Evolutionary conservation across 2,329 filamentous ascomycete genomes (phyloP), one percentile per base, ranked within the genome.

Genomic region (Colletotrichum costaricense): DNA sequence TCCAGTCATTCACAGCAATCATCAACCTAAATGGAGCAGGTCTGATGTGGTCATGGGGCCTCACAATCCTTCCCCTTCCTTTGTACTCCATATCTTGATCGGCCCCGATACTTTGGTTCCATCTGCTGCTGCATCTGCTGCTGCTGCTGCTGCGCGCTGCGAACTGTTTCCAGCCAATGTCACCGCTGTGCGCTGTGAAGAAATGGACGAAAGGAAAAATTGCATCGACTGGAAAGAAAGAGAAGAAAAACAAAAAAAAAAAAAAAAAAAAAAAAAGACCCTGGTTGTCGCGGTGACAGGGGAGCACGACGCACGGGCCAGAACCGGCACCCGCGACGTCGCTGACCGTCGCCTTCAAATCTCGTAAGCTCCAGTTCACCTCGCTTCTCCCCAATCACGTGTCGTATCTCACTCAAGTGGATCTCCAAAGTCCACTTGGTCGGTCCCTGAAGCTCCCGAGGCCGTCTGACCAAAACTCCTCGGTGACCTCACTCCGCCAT

Each of bases 371-470:
- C 58, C 58, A 62, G 38, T 30, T 49, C 19, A 28, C 55, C 4
- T 11, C 16, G 16, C 24, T 28, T 46, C 22, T 30, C 2, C 4
- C 49, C 62, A 65, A 56, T 65, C 52, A 14, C 38, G 26, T 19
- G 38, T 46, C 35, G 24, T 16, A 22, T 46, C 4, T 9, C 5
- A 3, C 11, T 7, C 1, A 12, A 16, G 14, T 42, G 38, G 38
- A 7, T 42, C 38, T 5, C 38, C 7, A 22, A 33, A 6, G 30
- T 38, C 67, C 70, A 60, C 67, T 28, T 22, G 11, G 22, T 54
- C 56, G 56, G 60, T 71, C 67, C 69, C 71, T 73, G 62, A 73
- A 73, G 71, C 71, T 66, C 67, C 71, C 71, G 67, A 73, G 67
- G 49, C 60, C 67, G 67, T 63, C 49, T 63, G 30, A 68, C 58